These are phyloP conservation scores for Physocladia obscura DNA, from an alignment of 192 early-diverging fungal genomes.

Conservation along the genomic window DNA sequence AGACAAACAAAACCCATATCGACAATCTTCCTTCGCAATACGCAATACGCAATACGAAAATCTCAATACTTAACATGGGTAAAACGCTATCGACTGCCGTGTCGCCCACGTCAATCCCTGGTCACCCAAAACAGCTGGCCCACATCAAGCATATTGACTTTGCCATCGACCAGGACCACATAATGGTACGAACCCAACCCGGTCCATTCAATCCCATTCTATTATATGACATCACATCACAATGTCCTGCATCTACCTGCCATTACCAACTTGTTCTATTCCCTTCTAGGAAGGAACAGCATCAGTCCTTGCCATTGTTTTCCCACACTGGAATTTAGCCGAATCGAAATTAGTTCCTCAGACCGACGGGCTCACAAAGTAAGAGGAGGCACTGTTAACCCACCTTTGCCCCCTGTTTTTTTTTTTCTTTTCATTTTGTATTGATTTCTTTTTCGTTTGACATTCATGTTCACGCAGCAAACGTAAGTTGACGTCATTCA, in stretches of 20 bases:
- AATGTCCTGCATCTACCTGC: background rate
- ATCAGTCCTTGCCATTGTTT: constrained; percentile 16
- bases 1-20: too few relatives aligned
- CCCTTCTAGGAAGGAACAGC: constrained; percentile 19
- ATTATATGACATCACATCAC: background rate
- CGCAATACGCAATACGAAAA: too few relatives aligned
- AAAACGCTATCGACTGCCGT: too few relatives aligned
- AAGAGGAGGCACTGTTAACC: background rate
- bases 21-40: too few relatives aligned
- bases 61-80: too few relatives aligned
- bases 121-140: too few relatives aligned
- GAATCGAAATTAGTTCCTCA: constrained; percentile 38
- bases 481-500: constrained; percentile 10
- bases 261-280: background rate
- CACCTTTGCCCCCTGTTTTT: background rate
- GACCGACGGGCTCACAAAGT: constrained; percentile 56
- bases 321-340: constrained; percentile 38
- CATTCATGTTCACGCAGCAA: constrained; percentile 14
- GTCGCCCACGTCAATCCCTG: too few relatives aligned
- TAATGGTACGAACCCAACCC: constrained; percentile 2
- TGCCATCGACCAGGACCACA: constrained; percentile 4
- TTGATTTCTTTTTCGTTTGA: too few relatives aligned
- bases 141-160: too few relatives aligned
- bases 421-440: background rate
- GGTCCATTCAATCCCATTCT: background rate